Evolutionary conservation across 2,329 filamentous ascomycete species (phyloP).

Genomic region (Fusarium sp.): DNA sequence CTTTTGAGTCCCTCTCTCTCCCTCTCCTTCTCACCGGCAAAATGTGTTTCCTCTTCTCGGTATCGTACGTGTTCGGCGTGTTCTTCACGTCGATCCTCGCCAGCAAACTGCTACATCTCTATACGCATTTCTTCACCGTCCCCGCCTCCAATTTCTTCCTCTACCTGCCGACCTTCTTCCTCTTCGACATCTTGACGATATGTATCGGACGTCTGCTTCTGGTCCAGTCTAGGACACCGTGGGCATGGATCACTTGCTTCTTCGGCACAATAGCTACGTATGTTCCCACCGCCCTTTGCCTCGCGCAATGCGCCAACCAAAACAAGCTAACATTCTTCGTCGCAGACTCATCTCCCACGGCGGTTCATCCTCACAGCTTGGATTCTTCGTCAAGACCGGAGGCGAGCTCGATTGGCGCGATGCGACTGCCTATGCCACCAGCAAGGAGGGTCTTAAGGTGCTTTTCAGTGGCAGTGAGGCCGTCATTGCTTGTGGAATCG

Average conservation of each 20-base stretch:
- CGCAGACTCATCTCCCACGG: constrained; percentile 43
- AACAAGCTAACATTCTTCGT: constrained; percentile 14
- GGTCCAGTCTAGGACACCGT: constrained; percentile 35
- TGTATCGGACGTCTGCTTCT: constrained; percentile 43
- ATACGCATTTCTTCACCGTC: constrained; percentile 43
- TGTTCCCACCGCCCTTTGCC: constrained; percentile 11
- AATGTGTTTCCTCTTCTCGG: constrained; percentile 38
- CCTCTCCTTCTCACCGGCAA: constrained; percentile 12
- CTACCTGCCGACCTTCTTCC: constrained; percentile 48
- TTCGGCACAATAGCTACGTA: constrained; percentile 45
- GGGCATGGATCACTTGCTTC: constrained; percentile 36
- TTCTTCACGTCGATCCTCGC: constrained; percentile 46
- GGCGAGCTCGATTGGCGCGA: constrained; percentile 50
- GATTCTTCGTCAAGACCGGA: constrained; percentile 48
- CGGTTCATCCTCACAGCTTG: constrained; percentile 48
- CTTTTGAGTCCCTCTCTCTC: background rate
- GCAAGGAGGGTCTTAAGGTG: constrained; percentile 48
- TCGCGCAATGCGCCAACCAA: background rate
- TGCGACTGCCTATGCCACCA: constrained; percentile 45
- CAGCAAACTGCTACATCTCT: constrained; percentile 47
- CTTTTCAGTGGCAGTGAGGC: constrained; percentile 47
- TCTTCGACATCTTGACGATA: constrained; percentile 45
- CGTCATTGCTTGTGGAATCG: constrained; percentile 38
- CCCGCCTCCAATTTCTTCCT: constrained; percentile 46
- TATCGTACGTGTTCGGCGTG: constrained; percentile 46